Conservation (phyloP, 2,329 filamentous ascomycete genomes). For the Botrytis fragariae region DNA sequence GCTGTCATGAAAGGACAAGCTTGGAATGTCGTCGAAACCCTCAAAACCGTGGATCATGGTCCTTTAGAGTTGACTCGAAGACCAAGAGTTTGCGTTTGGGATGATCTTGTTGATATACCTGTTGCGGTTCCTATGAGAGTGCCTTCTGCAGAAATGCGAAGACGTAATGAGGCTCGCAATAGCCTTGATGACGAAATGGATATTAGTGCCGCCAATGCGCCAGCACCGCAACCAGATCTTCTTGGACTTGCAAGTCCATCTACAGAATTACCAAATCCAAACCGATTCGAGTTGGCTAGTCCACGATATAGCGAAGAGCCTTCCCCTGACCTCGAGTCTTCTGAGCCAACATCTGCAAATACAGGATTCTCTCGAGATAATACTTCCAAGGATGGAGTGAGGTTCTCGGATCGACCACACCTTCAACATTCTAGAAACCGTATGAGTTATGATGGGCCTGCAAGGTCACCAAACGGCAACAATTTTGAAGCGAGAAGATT, state of each 20-base stretch:
- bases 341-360: slow-evolving; percentile 28
- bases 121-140: slow-evolving; percentile 86
- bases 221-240: slow-evolving; percentile 61
- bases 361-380: slow-evolving; percentile 20
- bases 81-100: slow-evolving; percentile 93
- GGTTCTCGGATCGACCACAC: slow-evolving; percentile 34
- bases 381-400: slow-evolving; percentile 30
- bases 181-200: slow-evolving; percentile 81
- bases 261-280: slow-evolving; percentile 56
- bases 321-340: slow-evolving; percentile 23
- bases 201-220: slow-evolving; percentile 69
- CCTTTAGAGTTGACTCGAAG: slow-evolving; percentile 89
- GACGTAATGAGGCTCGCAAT: slow-evolving; percentile 52
- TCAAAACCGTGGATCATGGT: slow-evolving; percentile 89
- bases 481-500: slow-evolving; percentile 37
- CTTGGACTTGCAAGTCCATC: slow-evolving; percentile 50
- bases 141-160: slow-evolving; percentile 79
- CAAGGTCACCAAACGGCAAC: slow-evolving; percentile 29
- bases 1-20: slow-evolving; percentile 99
- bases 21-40: slow-evolving; percentile 97
- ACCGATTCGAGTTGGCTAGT: slow-evolving; percentile 66
- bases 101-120: slow-evolving; percentile 93
- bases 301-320: slow-evolving; percentile 38
- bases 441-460: slow-evolving; percentile 39
- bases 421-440: slow-evolving; percentile 33